A percentile compares a stretch with the other conserved stretches of the same genome.
Evolutionary conservation across 2,329 filamentous ascomycete species (phyloP).

Genomic region (Colletotrichum trifolii): DNA sequence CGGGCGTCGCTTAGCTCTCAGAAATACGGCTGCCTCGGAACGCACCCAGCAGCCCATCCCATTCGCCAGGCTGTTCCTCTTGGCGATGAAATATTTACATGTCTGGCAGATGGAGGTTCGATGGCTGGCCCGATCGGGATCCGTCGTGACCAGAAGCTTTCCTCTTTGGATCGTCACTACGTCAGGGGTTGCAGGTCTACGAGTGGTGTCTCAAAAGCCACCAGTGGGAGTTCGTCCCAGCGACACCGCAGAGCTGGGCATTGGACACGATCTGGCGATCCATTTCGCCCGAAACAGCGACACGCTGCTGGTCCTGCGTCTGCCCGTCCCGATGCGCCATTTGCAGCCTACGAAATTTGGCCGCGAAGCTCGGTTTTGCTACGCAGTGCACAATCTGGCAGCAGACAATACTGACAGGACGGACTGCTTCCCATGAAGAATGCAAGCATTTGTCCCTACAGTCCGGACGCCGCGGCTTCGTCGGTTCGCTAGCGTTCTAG

Average conservation of each 20-base stretch:
- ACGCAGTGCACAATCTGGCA: no score
- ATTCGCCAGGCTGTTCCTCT: conserved; percentile 14
- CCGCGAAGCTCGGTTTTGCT: no score
- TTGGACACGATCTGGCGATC: conserved; percentile 1
- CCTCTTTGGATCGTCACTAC: conserved; percentile 18
- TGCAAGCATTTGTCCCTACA: not conserved
- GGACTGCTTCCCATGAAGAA: not conserved
- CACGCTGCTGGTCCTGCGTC: no score
- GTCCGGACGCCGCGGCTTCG: not conserved
- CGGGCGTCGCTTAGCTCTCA: not conserved
- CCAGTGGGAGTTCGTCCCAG: not conserved
- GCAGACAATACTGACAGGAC: not conserved
- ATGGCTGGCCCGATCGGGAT: conserved; percentile 25
- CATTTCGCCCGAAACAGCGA: no score
- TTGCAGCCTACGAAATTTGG: no score
- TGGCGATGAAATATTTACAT: conserved; percentile 15
- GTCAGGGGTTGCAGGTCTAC: conserved; percentile 27
- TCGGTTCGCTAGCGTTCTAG: not conserved
- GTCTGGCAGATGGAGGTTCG: conserved; percentile 30
- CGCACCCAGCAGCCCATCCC: conserved; percentile 15
- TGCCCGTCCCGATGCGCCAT: no score
- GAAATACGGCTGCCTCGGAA: conserved; percentile 16
- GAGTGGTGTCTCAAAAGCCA: conserved; percentile 14
- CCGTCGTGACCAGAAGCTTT: conserved; percentile 8
- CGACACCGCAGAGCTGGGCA: conserved; percentile 2